phyloP scores from a whole-genome alignment of 2,329 filamentous ascomycete genomes.

The Aspergillus udagawae region DNA sequence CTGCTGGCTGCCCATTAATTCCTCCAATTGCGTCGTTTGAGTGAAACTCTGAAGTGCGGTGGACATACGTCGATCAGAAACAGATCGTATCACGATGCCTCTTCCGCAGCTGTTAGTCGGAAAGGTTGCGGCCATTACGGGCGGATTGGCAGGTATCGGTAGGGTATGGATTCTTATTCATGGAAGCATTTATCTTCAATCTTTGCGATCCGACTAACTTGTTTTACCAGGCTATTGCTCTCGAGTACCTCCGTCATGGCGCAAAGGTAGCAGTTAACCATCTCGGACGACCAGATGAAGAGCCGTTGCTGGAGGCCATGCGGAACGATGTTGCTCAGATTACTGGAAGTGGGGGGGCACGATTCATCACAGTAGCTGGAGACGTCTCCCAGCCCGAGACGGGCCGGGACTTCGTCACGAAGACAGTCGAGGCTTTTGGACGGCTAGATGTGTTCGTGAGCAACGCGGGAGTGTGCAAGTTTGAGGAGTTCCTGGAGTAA shows the following conservation, averaged over 20 bases:
- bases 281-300: conserved; percentile 48
- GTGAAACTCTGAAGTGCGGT: neutral
- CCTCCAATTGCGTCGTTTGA: neutral
- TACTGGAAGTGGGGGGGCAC: conserved; percentile 22
- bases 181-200: neutral
- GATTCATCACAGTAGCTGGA: conserved; percentile 65
- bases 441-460: conserved; percentile 75
- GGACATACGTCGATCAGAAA: neutral
- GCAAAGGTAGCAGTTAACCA: conserved; percentile 79
- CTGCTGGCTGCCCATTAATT: neutral
- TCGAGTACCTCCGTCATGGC: conserved; percentile 74
- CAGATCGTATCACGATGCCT: conserved; percentile 20
- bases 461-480: conserved; percentile 85
- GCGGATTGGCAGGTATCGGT: conserved; percentile 81
- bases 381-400: conserved; percentile 75
- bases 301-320: conserved; percentile 26
- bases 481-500: conserved; percentile 76
- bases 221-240: conserved; percentile 60
- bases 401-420: conserved; percentile 62
- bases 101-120: conserved; percentile 55
- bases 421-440: conserved; percentile 54
- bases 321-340: conserved; percentile 27
- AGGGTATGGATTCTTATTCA: conserved; percentile 37
- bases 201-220: neutral
- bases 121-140: conserved; percentile 83